Base-by-base conservation (phyloP, 2,329 filamentous ascomycete genomes). In the Ceratocystis harringtonii region DNA sequence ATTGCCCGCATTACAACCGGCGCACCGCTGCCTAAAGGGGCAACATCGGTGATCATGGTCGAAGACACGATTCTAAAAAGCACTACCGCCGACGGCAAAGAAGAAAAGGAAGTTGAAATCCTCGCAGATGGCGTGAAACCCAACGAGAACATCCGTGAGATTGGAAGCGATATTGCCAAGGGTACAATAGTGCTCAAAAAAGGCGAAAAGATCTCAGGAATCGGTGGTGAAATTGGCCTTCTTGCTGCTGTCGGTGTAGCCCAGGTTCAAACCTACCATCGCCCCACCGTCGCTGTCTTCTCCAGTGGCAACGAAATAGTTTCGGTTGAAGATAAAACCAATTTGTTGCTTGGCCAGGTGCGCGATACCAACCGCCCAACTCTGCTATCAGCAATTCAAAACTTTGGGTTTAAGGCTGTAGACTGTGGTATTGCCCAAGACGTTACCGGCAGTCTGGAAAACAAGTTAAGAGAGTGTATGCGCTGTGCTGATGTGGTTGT, bases 221-320 rank as follows among this genome's bases (percentile, higher is more conserved):
- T 92, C 0, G 94, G 94, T 17, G 94, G 94, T 61, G 94, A 99
- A 71, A 86, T 99, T 30, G 94, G 94, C 0, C 78, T 97, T 0
- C 80, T 99, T 1, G 90, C 92, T 1, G 90, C 92, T 0, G 89
- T 94, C 0, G 94, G 94, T 5, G 85, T 86, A 1, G 77, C 78
- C 8, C 79, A 86, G 62, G 87, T 95, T 3, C 80, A 80, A 15
- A 81, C 92, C 5, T 96, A 88, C 75, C 83, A 81, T 61, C 85
- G 85, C 65, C 92, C 94, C 0, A 77, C 89, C 7, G 80, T 99
- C 6, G 94, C 92, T 4, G 85, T 99, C 1, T 76, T 99, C 19
- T 96, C 92, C 63, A 99, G 94, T 0, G 94, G 94, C 25, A 92
- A 99, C 72, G 94, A 99, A 74, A 89, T 99, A 62, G 86, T 96